phyloP scores from a whole-genome alignment of 2,329 filamentous ascomycete species.

The Microcyclospora tardicrescens region DNA sequence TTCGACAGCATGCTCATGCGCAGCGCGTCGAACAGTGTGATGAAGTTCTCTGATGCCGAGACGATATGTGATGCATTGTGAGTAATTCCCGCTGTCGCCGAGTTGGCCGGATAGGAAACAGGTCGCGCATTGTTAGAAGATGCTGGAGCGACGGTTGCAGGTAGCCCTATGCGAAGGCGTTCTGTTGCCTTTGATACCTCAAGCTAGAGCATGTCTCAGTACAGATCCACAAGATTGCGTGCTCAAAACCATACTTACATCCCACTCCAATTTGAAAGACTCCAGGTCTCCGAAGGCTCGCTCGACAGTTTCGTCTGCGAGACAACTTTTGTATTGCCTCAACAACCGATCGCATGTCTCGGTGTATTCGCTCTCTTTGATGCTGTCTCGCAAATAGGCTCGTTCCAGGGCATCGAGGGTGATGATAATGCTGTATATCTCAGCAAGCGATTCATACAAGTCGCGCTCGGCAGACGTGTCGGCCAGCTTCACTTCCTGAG shows the following conservation, averaged over 20 bases:
- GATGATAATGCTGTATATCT: constrained; percentile 94
- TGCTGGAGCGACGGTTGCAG: constrained; percentile 61
- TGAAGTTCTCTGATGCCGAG: constrained; percentile 93
- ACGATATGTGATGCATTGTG: constrained; percentile 50
- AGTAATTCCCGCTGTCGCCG: constrained; percentile 7
- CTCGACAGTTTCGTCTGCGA: constrained; percentile 85
- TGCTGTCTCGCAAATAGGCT: constrained; percentile 89
- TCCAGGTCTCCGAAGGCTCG: constrained; percentile 77
- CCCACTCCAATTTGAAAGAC: constrained; percentile 82
- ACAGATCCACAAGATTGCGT: background rate
- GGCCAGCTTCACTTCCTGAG: constrained; percentile 81
- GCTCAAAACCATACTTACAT: constrained; percentile 44
- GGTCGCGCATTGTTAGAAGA: constrained; percentile 22
- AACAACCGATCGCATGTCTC: constrained; percentile 88
- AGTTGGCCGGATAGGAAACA: constrained; percentile 27
- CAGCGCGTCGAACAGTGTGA: constrained; percentile 91
- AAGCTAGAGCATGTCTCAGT: constrained; percentile 44
- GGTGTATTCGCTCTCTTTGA: constrained; percentile 83
- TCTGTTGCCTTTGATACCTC: constrained; percentile 92
- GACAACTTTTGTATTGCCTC: constrained; percentile 92
- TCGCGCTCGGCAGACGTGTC: constrained; percentile 80
- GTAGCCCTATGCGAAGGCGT: constrained; percentile 80
- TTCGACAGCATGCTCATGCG: constrained; percentile 87
- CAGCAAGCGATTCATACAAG: constrained; percentile 86
- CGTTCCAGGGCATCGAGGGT: constrained; percentile 93